Evolutionary conservation across 2,329 filamentous ascomycete genomes (phyloP).

Genomic region (Colletotrichum sp.): DNA sequence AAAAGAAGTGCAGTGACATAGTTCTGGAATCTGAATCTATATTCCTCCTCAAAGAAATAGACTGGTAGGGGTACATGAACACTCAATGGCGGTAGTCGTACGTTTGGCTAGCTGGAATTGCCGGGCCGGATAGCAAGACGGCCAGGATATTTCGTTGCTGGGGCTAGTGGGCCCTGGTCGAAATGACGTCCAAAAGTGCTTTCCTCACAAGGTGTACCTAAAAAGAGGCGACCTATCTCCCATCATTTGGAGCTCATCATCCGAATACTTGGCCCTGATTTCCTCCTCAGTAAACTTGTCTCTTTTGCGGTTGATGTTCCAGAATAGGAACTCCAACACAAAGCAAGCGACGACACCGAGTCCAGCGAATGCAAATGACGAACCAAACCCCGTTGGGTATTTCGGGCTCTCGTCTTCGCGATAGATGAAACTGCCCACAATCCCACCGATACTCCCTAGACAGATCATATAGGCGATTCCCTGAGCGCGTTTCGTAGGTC

Average conservation of each 20-base stretch:
- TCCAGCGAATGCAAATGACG: slow-evolving; percentile 33
- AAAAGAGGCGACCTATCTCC: slow-evolving; percentile 27
- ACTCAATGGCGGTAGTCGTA: rapidly evolving
- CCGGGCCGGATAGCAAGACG: not conserved
- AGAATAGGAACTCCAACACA: slow-evolving; percentile 32
- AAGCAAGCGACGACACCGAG: slow-evolving; percentile 31
- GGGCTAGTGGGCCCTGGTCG: too few species aligned
- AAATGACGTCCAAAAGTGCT: not conserved
- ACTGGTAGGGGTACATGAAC: not conserved
- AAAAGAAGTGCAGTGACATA: not conserved
- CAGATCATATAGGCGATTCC: slow-evolving; percentile 33
- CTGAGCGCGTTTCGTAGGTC: slow-evolving; percentile 25
- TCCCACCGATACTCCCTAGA: slow-evolving; percentile 30
- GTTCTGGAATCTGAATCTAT: not conserved
- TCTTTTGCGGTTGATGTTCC: slow-evolving; percentile 28
- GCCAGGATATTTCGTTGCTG: not conserved
- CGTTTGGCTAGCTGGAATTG: not conserved
- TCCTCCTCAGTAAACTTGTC: slow-evolving; percentile 25
- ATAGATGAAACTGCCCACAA: slow-evolving; percentile 32
- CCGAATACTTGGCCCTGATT: slow-evolving; percentile 25
- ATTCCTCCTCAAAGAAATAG: rapidly evolving
- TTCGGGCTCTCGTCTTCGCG: slow-evolving; percentile 41
- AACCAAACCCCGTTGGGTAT: slow-evolving; percentile 49
- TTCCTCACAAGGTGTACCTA: not conserved
- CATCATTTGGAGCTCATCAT: slow-evolving; percentile 33